Conservation (phyloP, 2,329 filamentous ascomycete species). For the Atkinsonella hypoxylon region DNA sequence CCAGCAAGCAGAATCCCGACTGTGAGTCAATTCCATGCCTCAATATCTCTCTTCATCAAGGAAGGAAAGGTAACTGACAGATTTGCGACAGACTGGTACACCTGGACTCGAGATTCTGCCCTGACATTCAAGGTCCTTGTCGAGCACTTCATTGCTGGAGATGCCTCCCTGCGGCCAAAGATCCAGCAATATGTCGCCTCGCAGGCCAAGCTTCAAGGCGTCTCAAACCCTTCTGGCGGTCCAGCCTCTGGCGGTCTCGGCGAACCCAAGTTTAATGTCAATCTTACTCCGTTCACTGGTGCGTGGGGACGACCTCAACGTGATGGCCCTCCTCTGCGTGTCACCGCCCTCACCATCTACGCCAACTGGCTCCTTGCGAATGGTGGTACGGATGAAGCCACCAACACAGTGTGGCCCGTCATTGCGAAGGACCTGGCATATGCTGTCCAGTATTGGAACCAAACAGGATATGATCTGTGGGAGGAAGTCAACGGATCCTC, state of each 20-base stretch:
- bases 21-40: constrained; percentile 26
- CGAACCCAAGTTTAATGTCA: constrained; percentile 61
- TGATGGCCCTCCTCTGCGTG: constrained; percentile 67
- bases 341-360: constrained; percentile 61
- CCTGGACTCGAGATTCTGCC: constrained; percentile 66
- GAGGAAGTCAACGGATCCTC: constrained; percentile 67
- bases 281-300: constrained; percentile 50
- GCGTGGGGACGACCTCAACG: constrained; percentile 64
- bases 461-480: constrained; percentile 65
- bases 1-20: constrained; percentile 37
- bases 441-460: constrained; percentile 59
- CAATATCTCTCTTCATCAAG: too few relatives aligned
- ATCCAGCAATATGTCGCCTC: constrained; percentile 56
- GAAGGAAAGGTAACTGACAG: neutral
- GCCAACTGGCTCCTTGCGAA: constrained; percentile 59
- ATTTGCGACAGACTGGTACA: constrained; percentile 50
- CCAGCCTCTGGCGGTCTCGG: constrained; percentile 42
- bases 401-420: constrained; percentile 55
- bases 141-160: constrained; percentile 48
- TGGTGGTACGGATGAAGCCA: constrained; percentile 46
- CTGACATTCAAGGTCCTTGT: constrained; percentile 55
- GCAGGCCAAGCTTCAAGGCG: constrained; percentile 51
- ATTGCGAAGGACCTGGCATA: constrained; percentile 67
- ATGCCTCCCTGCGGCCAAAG: constrained; percentile 42
- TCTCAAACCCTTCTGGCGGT: constrained; percentile 55